phyloP scores from a whole-genome alignment of 106 monocot species.

The Hemerocallis citrina region DNA sequence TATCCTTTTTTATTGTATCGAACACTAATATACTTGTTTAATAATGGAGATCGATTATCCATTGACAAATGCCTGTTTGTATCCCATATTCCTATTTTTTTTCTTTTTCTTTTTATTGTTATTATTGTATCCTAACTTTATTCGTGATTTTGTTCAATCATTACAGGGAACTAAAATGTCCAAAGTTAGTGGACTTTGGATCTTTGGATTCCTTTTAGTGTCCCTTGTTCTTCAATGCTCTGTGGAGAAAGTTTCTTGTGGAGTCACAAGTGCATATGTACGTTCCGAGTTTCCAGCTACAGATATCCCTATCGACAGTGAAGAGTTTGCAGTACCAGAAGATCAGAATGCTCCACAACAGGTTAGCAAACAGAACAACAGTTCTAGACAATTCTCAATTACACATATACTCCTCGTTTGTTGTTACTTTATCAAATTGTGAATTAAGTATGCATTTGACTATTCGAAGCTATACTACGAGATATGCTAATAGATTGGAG shows the following conservation, averaged over 20 bases:
- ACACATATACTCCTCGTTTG: too few relatives aligned
- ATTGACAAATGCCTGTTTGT: too few relatives aligned
- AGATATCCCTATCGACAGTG: conserved; percentile 83
- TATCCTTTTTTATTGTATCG: too few relatives aligned
- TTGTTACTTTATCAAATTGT: neutral
- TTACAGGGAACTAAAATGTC: conserved; percentile 1
- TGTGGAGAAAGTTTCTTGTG: conserved; percentile 28
- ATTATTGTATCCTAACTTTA: too few relatives aligned
- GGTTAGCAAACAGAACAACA: conserved; percentile 20
- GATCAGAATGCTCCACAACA: conserved; percentile 88
- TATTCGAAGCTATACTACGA: neutral
- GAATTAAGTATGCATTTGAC: neutral
- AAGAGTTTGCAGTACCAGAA: conserved; percentile 70
- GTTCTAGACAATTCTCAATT: neutral
- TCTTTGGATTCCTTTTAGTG: conserved; percentile 8
- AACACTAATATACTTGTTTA: too few relatives aligned
- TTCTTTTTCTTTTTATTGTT: too few relatives aligned
- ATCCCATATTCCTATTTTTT: too few relatives aligned
- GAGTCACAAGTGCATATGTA: conserved; percentile 66
- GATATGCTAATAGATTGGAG: neutral
- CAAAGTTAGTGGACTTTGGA: conserved; percentile 2
- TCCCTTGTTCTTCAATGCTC: conserved; percentile 31
- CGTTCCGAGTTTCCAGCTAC: conserved; percentile 71
- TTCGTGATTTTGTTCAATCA: too few relatives aligned
- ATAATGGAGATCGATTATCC: too few relatives aligned